Evolutionary conservation across 176 grass and related monocot genomes (phyloP), one percentile per base, ranked within the genome.

Genomic region (Hyparrhenia diplandra): DNA sequence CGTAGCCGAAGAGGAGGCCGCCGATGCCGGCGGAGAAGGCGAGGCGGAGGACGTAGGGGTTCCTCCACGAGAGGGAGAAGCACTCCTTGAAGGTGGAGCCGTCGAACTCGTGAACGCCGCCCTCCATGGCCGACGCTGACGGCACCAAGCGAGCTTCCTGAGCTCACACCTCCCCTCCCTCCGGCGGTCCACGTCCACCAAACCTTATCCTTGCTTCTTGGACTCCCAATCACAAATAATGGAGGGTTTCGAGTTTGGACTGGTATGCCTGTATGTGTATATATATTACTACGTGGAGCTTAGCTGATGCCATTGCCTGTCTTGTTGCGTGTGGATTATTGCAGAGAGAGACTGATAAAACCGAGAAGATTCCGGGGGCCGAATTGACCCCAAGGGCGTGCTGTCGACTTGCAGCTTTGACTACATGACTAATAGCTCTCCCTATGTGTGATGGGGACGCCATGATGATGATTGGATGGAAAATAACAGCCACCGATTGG

Each of bases 1-100:
- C 88, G 75, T 97, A 93, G 70, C 94, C 94, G 52, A 97, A 97
- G 84, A 97, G 94, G n/a, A 97, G 85, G 28, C 94, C 94, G 25
- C 94, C 94, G 28, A 97, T 94, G 54, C 94, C 94, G 11, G 94
- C 91, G 20, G 94, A 97, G 71, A 97, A 92, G 61, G 91, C 94
- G 35, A 94, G 85, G 32, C 91, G 62, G 87, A 94, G 94, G 57
- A 94, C 88, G 46, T 94, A 97, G 46, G 91, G 94, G 65, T 94
- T 90, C 36, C 89, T 80, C 91, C 91, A 91, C 21, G 91, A 67
- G 57, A 97, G 80, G 42, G 82, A 89, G 85, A 97, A 87, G 75
- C 94, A 97, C 73, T 97, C 91, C 64, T 74, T 89, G 80, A 97
- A 97, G 23, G 89, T 59, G 2, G 91, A 89, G 35, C 83, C 83